Conservation (phyloP, 345 rosid genomes). For the Dipteronia sinensis region DNA sequence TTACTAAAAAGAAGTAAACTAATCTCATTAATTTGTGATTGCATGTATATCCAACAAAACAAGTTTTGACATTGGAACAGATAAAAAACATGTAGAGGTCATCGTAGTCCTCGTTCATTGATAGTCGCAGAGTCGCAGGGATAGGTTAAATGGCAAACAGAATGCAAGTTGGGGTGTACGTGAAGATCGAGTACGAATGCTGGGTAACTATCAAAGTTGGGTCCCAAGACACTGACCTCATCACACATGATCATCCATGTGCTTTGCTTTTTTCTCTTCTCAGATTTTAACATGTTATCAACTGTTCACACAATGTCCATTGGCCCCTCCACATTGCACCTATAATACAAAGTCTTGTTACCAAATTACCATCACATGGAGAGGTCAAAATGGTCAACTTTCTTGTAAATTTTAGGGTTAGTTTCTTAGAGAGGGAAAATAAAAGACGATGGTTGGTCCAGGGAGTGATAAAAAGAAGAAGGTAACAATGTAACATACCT, state of each 20-base stretch:
- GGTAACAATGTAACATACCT: constrained; percentile 20
- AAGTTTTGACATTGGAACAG: no score
- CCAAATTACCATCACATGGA: neutral
- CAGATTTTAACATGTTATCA: neutral
- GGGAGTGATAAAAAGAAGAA: neutral
- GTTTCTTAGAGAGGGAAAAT: no score
- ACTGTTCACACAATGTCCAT: neutral
- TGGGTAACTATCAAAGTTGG: constrained; percentile 22
- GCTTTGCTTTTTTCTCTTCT: constrained; percentile 15
- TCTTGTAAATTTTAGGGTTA: neutral
- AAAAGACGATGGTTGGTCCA: neutral
- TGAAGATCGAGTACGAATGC: constrained; percentile 27
- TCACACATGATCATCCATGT: constrained; percentile 35
- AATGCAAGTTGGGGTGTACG: constrained; percentile 35
- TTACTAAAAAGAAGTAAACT: no score
- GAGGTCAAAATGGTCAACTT: constrained; percentile 4
- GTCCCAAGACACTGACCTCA: constrained; percentile 29
- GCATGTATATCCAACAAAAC: no score
- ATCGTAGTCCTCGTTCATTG: neutral
- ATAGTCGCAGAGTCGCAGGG: neutral
- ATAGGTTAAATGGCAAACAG: neutral
- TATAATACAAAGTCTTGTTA: no score
- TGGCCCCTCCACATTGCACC: neutral
- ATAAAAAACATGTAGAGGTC: neutral
- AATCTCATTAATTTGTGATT: no score